A percentile compares a stretch with the other conserved stretches of the same genome.
These are phyloP conservation scores for Choiromyces venosus DNA, from an alignment of 495 filamentous ascomycete genomes.

Conservation along the genomic window DNA sequence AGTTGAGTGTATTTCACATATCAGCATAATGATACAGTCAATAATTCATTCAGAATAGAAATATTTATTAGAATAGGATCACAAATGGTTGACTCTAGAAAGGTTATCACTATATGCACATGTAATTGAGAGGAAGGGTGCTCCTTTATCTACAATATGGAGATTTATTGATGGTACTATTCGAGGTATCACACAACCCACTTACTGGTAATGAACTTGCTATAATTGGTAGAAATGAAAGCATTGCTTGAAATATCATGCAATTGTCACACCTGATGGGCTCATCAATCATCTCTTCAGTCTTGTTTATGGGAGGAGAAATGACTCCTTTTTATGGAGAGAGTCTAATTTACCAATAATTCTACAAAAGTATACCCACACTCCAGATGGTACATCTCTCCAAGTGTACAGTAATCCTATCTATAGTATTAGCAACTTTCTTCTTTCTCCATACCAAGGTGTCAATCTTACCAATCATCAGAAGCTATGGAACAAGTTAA, in stretches of 20 bases:
- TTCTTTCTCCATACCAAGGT: neutral
- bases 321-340: conserved; percentile 6
- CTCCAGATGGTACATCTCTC: neutral
- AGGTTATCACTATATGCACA: too few relatives aligned
- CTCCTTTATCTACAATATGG: too few relatives aligned
- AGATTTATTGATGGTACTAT: too few relatives aligned
- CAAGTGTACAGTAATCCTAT: conserved; percentile 5
- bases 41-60: too few relatives aligned
- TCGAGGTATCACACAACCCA: too few relatives aligned
- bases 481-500: conserved; percentile 2
- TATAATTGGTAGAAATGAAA: too few relatives aligned
- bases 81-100: too few relatives aligned
- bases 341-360: neutral
- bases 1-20: too few relatives aligned
- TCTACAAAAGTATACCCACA: conserved; percentile 2
- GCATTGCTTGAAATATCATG: conserved; percentile 9
- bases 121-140: too few relatives aligned
- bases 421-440: neutral
- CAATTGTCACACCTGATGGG: conserved; percentile 3
- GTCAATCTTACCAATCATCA: neutral
- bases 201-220: too few relatives aligned
- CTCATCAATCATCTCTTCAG: conserved; percentile 8
- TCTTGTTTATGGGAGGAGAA: neutral
- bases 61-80: too few relatives aligned
- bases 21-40: too few relatives aligned